These are phyloP conservation scores for Prorocentrum cordatum DNA, from an alignment of 169 alveolate genomes.

Conservation along the genomic window DNA sequence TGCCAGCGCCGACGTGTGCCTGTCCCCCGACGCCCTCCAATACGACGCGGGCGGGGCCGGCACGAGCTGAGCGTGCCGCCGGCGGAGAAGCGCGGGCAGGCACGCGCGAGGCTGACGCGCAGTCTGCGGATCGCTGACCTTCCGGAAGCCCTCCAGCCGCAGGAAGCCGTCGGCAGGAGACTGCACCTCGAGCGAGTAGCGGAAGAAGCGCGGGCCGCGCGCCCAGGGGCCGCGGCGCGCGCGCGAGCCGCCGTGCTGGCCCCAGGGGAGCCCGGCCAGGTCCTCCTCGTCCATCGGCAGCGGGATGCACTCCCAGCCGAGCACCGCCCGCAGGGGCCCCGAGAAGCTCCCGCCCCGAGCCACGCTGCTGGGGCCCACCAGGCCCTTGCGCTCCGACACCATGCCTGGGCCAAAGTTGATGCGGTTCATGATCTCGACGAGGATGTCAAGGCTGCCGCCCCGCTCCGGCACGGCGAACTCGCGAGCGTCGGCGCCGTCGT, in stretches of 20 bases:
- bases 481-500: not conserved
- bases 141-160: slow-evolving; percentile 15
- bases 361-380: slow-evolving; percentile 38
- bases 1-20: not conserved
- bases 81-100: not conserved
- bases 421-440: slow-evolving; percentile 54
- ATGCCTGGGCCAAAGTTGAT: slow-evolving; percentile 43
- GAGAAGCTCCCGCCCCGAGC: slow-evolving; percentile 19
- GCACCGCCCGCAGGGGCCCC: slow-evolving; percentile 29
- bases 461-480: slow-evolving; percentile 30
- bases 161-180: slow-evolving; percentile 29
- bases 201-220: slow-evolving; percentile 36
- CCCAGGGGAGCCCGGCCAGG: not conserved
- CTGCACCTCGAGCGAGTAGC: not conserved
- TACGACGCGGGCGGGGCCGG: not conserved
- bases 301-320: slow-evolving; percentile 34
- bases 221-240: not conserved
- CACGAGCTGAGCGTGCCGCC: not conserved
- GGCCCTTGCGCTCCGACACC: slow-evolving; percentile 24
- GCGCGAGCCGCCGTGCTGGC: not conserved
- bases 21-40: not conserved
- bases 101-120: not conserved
- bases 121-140: not conserved
- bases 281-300: slow-evolving; percentile 9
- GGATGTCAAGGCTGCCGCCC: not conserved